phyloP scores from a whole-genome alignment of 805 yeast species.

The Scheffersomyces lignosus region DNA sequence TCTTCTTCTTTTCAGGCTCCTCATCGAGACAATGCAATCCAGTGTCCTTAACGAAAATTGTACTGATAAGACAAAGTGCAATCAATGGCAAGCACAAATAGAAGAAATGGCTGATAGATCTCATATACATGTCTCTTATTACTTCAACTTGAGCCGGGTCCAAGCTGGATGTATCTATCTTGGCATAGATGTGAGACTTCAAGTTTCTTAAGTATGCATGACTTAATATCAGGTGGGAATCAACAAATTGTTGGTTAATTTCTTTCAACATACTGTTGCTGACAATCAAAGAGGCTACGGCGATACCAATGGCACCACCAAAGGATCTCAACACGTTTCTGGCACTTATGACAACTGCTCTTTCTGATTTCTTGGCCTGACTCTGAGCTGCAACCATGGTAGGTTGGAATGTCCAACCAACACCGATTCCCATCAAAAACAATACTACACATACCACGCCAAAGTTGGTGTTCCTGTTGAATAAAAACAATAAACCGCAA shows the following conservation, averaged over 20 bases:
- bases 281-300: conserved; percentile 28
- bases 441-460: conserved; percentile 25
- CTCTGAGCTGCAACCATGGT: conserved; percentile 29
- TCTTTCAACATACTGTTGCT: conserved; percentile 23
- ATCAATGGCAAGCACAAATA: conserved; percentile 36
- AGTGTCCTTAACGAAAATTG: conserved; percentile 32
- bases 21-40: conserved; percentile 42
- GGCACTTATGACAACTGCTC: conserved; percentile 35
- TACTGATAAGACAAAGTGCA: conserved; percentile 30
- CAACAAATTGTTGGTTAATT: conserved; percentile 9
- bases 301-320: conserved; percentile 36
- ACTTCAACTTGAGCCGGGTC: conserved; percentile 16
- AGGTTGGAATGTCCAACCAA: conserved; percentile 26
- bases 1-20: conserved; percentile 4
- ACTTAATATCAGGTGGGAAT: conserved; percentile 5
- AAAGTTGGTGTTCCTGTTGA: conserved; percentile 17
- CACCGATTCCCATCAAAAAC: conserved; percentile 19
- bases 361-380: conserved; percentile 27
- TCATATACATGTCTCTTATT: conserved; percentile 32
- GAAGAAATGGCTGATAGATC: conserved; percentile 31
- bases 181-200: conserved; percentile 23
- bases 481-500: conserved; percentile 21
- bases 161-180: conserved; percentile 21
- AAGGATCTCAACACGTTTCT: conserved; percentile 34
- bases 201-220: conserved; percentile 17